Evolutionary conservation across 108 stramenopile genomes (phyloP), one percentile per base, ranked within the genome.

Genomic region (Fistulifera pelliculosa): DNA sequence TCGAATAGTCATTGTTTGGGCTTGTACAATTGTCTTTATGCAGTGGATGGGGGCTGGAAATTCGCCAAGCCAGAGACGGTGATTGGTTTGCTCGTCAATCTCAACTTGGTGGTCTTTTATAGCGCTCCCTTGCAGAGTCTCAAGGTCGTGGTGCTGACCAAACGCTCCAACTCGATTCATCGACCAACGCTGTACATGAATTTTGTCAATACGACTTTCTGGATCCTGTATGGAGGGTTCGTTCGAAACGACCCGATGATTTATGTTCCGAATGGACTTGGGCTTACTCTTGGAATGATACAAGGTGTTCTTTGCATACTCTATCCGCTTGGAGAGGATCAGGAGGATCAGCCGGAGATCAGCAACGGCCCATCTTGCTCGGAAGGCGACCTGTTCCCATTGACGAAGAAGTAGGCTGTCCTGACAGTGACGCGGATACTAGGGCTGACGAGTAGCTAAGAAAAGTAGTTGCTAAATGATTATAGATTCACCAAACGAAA

Each of bases 61-160:
- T 56, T 41, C 2, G 27, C 16, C 8, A 35, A 49, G 17, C 47
- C 56, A 21, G 64, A 49, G 17, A 24, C 45, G 15, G 58, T 75
- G 19, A 66, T 92, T 49, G 90, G 90, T 16, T 40, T 87, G 19
- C 26, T 76, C 1, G 90, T 87, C 27, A 92, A 92, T 64, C 68
- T 83, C 44, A 92, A 87, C 54, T 56, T 87, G 15, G 62, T 87
- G 12, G 79, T 92, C 41, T 92, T 92, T 52, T 92, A 87, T 54
- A 85, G 76, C 7, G 83, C 85, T 27, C 90, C 90, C 13, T 58
- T 91, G 28, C 64, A 81, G 26, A 75, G 80, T 2, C 83, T 87
- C 13, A 47, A 60, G 35, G 47, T 50, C 45, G 85, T 87, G 5
- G 12, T 87, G 10, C 51, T 41, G 28, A 57, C 68, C 4, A 47